phyloP scores from a whole-genome alignment of 306 rosid genomes.

The Gynostemma pentaphyllum region DNA sequence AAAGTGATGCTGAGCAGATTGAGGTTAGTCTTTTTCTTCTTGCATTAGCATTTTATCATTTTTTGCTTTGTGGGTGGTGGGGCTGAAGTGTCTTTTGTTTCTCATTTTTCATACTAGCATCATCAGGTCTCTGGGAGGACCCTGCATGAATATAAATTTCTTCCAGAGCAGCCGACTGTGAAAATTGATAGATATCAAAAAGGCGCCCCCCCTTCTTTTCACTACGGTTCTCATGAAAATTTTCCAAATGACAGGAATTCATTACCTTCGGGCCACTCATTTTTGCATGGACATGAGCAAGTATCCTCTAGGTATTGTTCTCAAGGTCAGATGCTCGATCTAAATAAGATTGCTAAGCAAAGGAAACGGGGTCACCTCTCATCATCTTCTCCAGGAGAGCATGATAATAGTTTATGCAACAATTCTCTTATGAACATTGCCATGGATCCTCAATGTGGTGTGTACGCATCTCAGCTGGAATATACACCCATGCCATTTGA shows the following conservation, averaged over 20 bases:
- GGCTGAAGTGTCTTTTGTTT: neutral
- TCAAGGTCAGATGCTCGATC: constrained; percentile 36
- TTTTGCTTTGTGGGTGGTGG: neutral
- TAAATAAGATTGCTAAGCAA: constrained; percentile 38
- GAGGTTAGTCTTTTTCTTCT: neutral
- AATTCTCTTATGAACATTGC: constrained; percentile 24
- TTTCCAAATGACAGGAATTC: constrained; percentile 28
- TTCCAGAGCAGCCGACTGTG: constrained; percentile 67
- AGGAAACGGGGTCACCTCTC: constrained; percentile 29
- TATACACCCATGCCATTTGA: constrained; percentile 29
- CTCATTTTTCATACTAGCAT: constrained; percentile 3
- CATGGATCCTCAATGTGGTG: constrained; percentile 24
- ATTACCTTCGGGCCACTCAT: constrained; percentile 22
- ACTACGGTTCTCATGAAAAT: constrained; percentile 32
- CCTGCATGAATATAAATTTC: constrained; percentile 65
- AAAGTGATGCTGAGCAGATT: neutral
- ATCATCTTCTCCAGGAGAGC: constrained; percentile 30
- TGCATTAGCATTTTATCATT: neutral
- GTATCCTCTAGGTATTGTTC: constrained; percentile 31
- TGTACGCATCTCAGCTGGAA: constrained; percentile 34
- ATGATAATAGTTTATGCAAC: constrained; percentile 23
- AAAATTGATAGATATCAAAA: constrained; percentile 38
- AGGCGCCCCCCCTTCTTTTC: constrained; percentile 28
- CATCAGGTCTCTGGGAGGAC: constrained; percentile 46
- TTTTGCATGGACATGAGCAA: constrained; percentile 32